These are phyloP conservation scores for Claviceps paspali DNA, from an alignment of 2,329 filamentous ascomycete species.

Conservation along the genomic window DNA sequence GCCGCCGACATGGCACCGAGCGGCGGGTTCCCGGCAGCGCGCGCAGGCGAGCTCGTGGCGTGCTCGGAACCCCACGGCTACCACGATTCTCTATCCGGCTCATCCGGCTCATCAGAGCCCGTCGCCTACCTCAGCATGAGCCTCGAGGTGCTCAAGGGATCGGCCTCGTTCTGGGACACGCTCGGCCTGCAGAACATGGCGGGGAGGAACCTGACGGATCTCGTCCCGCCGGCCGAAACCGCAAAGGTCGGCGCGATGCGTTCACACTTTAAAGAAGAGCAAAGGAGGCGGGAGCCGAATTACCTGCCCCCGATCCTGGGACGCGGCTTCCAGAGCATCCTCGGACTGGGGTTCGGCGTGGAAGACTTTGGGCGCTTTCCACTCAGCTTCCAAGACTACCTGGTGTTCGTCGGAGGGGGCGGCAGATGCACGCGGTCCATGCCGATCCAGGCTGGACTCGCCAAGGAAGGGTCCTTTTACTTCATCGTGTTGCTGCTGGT, in stretches of 20 bases:
- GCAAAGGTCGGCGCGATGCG: conserved; percentile 36
- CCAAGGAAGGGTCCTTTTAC: conserved; percentile 46
- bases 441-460: conserved; percentile 38
- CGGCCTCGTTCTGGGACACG: conserved; percentile 38
- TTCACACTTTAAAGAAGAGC: conserved; percentile 40
- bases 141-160: conserved; percentile 42
- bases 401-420: conserved; percentile 34
- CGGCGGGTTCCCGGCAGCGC: conserved; percentile 29
- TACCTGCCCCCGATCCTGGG: conserved; percentile 50
- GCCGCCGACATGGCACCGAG: conserved; percentile 38
- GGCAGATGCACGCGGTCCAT: conserved; percentile 37
- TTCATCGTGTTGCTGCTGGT: conserved; percentile 40
- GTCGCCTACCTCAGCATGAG: conserved; percentile 44
- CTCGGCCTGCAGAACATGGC: conserved; percentile 32
- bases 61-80: conserved; percentile 2
- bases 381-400: conserved; percentile 37
- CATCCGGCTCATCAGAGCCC: conserved; percentile 28
- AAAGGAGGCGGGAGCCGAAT: conserved; percentile 40
- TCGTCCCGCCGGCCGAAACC: conserved; percentile 35
- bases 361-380: conserved; percentile 38
- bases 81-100: conserved; percentile 6
- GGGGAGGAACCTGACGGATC: conserved; percentile 36
- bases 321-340: conserved; percentile 38
- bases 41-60: conserved; percentile 32
- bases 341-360: conserved; percentile 34